phyloP scores from a whole-genome alignment of 225 moss, liverwort and hornwort species.

The Polytrichum formosum region DNA sequence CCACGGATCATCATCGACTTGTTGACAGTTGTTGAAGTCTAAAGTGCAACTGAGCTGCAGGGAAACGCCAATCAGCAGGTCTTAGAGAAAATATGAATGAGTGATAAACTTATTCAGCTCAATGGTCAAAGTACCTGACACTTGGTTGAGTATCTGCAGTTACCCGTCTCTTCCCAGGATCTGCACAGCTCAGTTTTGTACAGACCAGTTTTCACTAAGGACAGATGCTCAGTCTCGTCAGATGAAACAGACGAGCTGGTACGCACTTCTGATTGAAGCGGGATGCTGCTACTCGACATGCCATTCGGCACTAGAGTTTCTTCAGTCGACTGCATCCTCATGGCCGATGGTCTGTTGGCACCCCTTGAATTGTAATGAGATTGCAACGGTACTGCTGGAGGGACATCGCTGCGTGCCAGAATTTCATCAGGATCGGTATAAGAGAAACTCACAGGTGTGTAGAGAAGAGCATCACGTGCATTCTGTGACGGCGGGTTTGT shows the following conservation, averaged over 20 bases:
- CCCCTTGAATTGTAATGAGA: conserved; percentile 6
- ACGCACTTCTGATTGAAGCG: conserved; percentile 23
- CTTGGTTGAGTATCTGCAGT: conserved; percentile 50
- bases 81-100: no score
- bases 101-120: no score
- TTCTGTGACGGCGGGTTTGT: conserved; percentile 14
- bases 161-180: conserved; percentile 64
- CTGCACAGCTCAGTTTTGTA: conserved; percentile 69
- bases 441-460: conserved; percentile 14
- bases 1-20: no score
- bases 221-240: conserved; percentile 45
- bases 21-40: no score
- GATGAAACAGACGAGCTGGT: conserved; percentile 43
- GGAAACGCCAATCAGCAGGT: no score
- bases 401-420: conserved; percentile 9
- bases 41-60: no score
- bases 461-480: conserved; percentile 18
- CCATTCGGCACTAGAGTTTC: conserved; percentile 19
- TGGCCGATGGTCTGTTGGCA: not conserved
- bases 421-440: conserved; percentile 12
- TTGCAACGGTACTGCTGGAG: conserved; percentile 13
- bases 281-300: conserved; percentile 17
- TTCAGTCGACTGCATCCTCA: not conserved
- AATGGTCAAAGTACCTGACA: conserved; percentile 42
- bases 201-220: conserved; percentile 37